A percentile compares a stretch with the other conserved stretches of the same genome.
Conservation (phyloP, 352 stramenopile genomes). For the Phytophthora pistaciae region DNA sequence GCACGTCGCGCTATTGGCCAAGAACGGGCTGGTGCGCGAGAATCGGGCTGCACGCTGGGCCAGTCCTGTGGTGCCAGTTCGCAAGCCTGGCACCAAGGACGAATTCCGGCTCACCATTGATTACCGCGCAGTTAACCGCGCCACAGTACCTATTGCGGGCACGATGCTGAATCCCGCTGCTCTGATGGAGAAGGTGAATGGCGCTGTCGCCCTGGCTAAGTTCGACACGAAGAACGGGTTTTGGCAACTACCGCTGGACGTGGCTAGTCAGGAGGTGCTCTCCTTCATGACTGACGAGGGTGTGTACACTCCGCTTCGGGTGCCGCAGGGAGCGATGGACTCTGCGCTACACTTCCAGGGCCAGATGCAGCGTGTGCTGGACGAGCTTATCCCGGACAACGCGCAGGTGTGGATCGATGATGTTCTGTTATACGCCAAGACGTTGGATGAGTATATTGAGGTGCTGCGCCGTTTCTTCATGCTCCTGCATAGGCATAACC, state of each 20-base stretch:
- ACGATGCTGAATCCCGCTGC: background rate
- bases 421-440: conserved; percentile 24
- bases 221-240: background rate
- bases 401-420: conserved; percentile 35
- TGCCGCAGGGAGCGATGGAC: background rate
- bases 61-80: background rate
- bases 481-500: background rate
- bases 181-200: background rate
- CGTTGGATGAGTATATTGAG: background rate
- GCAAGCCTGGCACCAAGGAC: background rate
- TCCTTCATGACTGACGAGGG: background rate
- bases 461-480: background rate
- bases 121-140: background rate
- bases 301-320: background rate
- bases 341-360: background rate
- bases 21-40: background rate
- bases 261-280: background rate
- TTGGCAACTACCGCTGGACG: background rate
- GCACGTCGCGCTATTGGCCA: background rate
- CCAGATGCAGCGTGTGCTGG: conserved; percentile 16
- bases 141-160: background rate
- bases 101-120: background rate
- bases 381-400: conserved; percentile 15
- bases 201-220: background rate
- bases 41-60: background rate